Conservation (phyloP, 441 rosid genomes). For the Flueggea neowawraea region DNA sequence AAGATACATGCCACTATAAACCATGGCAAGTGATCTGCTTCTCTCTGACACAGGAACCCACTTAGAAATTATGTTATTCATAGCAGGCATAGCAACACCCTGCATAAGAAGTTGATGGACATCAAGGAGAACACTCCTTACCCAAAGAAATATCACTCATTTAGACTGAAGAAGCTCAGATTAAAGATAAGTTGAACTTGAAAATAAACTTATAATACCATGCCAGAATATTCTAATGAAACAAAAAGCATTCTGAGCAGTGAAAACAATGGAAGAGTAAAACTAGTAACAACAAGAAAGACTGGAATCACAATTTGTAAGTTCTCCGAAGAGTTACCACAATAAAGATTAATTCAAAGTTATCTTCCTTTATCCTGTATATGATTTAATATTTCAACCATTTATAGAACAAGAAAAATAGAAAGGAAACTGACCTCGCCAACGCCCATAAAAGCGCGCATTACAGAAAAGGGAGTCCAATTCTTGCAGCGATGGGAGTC, state of each 20-base stretch:
- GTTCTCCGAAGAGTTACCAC: no score
- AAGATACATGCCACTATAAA: constrained; percentile 99
- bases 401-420: constrained; percentile 10
- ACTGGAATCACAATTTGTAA: no score
- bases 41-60: constrained; percentile 99
- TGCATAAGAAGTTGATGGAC: constrained; percentile 30
- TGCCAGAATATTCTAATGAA: neutral
- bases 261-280: neutral
- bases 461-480: constrained; percentile 87
- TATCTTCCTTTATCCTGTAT: no score
- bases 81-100: constrained; percentile 99
- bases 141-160: constrained; percentile 4
- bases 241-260: neutral
- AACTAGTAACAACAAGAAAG: no score
- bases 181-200: neutral
- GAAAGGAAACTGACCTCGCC: constrained; percentile 71
- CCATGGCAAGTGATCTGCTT: constrained; percentile 94
- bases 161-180: constrained; percentile 4
- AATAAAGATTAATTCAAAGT: no score
- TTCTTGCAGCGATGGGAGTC: constrained; percentile 96
- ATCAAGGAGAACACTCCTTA: constrained; percentile 15
- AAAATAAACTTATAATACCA: neutral
- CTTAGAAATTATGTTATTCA: constrained; percentile 95
- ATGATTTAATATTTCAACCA: no score
- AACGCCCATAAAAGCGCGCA: constrained; percentile 98